Conservation (phyloP, 179 eudicot species). For the Silene vulgaris region DNA sequence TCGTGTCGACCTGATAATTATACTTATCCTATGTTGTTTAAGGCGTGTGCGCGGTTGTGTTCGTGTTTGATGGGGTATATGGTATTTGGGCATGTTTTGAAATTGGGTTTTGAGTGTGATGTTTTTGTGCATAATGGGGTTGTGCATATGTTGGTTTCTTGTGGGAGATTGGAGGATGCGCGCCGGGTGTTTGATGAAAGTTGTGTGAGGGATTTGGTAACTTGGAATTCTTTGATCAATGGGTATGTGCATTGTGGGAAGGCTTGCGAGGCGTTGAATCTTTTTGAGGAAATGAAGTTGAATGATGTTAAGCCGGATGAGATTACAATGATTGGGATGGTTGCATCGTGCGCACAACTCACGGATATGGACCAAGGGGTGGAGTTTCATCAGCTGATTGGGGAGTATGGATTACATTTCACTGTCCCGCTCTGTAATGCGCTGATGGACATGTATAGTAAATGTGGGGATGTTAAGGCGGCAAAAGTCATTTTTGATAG, state of each 20-base stretch:
- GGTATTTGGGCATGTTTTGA: conserved; percentile 61
- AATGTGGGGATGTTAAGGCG: conserved; percentile 57
- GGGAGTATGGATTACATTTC: conserved; percentile 33
- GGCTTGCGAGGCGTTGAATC: conserved; percentile 42
- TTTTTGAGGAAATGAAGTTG: conserved; percentile 53
- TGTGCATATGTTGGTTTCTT: conserved; percentile 51
- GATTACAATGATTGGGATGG: conserved; percentile 71
- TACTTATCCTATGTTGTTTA: too few species aligned
- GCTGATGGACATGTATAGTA: conserved; percentile 73
- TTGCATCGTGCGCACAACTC: conserved; percentile 54
- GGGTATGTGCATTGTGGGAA: conserved; percentile 66
- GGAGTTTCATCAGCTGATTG: conserved; percentile 42
- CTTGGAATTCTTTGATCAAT: conserved; percentile 26
- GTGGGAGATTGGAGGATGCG: conserved; percentile 30
- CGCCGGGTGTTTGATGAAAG: too few species aligned
- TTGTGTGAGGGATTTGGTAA: too few species aligned
- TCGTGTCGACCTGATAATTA: too few species aligned
- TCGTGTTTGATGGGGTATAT: conserved; percentile 38
- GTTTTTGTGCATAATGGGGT: conserved; percentile 61
- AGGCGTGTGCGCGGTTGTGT: conserved; percentile 26
- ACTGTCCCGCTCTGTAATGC: conserved; percentile 59
- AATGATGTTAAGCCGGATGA: conserved; percentile 58
- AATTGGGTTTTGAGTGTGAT: conserved; percentile 48
- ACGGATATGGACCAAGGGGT: conserved; percentile 57
- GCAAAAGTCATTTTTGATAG: conserved; percentile 55